Conservation (phyloP, 805 yeast genomes). For the Saccharomycopsis malanga region DNA sequence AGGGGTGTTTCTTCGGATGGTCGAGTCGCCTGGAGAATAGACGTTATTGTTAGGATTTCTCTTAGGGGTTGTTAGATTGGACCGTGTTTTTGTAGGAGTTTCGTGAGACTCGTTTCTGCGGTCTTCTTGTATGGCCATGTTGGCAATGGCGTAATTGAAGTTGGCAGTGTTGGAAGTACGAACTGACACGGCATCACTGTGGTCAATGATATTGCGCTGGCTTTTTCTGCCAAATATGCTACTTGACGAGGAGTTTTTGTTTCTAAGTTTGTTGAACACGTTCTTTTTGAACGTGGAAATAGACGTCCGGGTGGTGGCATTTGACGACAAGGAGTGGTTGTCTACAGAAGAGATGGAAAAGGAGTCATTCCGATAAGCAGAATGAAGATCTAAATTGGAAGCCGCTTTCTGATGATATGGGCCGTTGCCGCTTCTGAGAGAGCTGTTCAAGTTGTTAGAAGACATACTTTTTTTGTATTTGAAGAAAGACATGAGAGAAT, state of each 20-base stretch:
- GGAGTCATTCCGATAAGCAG: constrained; percentile 18
- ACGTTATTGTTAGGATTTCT: not conserved
- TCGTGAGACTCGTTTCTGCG: not conserved
- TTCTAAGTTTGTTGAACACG: constrained; percentile 14
- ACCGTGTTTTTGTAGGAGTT: not conserved
- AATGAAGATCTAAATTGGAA: constrained; percentile 13
- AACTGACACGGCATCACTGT: constrained; percentile 13
- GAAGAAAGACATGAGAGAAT: constrained; percentile 19
- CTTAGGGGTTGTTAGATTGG: not conserved
- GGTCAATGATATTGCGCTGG: constrained; percentile 4
- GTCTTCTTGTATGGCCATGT: constrained; percentile 11
- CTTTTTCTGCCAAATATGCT: constrained; percentile 4
- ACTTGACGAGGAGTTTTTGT: not conserved
- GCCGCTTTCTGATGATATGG: constrained; percentile 8
- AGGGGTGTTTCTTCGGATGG: not conserved
- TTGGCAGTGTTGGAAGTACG: constrained; percentile 20
- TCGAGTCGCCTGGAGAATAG: not conserved
- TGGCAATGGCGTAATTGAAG: constrained; percentile 15
- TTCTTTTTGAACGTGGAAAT: constrained; percentile 19
- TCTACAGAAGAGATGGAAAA: constrained; percentile 14
- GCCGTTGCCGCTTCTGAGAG: not conserved
- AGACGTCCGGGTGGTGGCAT: constrained; percentile 20
- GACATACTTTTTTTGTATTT: constrained; percentile 17
- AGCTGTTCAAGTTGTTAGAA: constrained; percentile 12
- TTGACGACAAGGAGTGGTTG: constrained; percentile 12